A percentile compares a stretch with the other conserved stretches of the same genome.
Conservation (phyloP, 371 early-diverging fungal genomes). For the Apophysomyces ossiformis region DNA sequence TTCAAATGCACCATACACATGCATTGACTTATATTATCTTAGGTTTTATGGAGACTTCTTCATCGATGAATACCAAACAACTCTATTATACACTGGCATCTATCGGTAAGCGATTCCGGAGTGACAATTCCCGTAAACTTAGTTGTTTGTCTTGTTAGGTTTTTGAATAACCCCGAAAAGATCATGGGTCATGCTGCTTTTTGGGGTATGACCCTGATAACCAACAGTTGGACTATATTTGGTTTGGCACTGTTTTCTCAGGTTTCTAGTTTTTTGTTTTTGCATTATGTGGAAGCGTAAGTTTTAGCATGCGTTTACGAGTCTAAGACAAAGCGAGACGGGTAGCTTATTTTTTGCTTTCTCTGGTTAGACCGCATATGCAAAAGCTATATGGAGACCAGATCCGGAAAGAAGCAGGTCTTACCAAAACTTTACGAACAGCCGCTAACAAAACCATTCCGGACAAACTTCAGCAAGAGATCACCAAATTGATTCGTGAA, state of each 20-base stretch:
- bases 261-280: constrained; percentile 75
- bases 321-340: not conserved
- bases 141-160: constrained; percentile 35
- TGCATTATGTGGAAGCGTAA: constrained; percentile 77
- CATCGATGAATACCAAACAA: constrained; percentile 66
- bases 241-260: constrained; percentile 84
- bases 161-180: constrained; percentile 90
- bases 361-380: constrained; percentile 72
- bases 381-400: constrained; percentile 79
- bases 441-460: constrained; percentile 38
- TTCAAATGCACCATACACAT: not conserved
- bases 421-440: constrained; percentile 62
- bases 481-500: constrained; percentile 39
- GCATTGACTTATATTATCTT: not conserved
- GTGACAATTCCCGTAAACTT: not conserved
- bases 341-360: not conserved
- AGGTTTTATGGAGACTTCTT: constrained; percentile 87
- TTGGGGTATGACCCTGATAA: constrained; percentile 89
- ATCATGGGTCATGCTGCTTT: constrained; percentile 88
- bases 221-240: constrained; percentile 77
- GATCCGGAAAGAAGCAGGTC: constrained; percentile 79
- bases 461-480: constrained; percentile 40
- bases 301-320: not conserved
- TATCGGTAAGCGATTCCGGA: constrained; percentile 61
- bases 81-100: constrained; percentile 81